phyloP scores from a whole-genome alignment of 768 basidiomycete species.

The Lactarius psammicola region DNA sequence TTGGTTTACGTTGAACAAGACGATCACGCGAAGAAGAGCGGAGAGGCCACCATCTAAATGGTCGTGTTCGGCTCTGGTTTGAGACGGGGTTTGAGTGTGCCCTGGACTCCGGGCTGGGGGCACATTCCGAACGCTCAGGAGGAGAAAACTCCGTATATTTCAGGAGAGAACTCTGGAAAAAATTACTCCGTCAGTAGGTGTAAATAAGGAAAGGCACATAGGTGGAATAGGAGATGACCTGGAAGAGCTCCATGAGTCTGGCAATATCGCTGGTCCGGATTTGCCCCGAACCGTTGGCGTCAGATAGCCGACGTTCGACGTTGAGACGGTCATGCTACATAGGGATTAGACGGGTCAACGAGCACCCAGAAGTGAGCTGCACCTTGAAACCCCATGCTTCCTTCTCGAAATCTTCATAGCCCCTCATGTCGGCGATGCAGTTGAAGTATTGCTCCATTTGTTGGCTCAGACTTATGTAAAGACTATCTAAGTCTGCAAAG shows the following conservation, averaged over 20 bases:
- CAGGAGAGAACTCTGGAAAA: slow-evolving; percentile 33
- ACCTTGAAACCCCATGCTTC: slow-evolving; percentile 83
- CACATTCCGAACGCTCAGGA: slow-evolving; percentile 4
- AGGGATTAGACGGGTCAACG: slow-evolving; percentile 16
- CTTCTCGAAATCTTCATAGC: slow-evolving; percentile 69
- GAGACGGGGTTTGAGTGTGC: slow-evolving; percentile 10
- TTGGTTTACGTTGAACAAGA: slow-evolving; percentile 8
- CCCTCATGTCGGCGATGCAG: slow-evolving; percentile 54
- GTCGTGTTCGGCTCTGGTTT: slow-evolving; percentile 18
- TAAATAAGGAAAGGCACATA: not conserved
- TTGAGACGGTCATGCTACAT: slow-evolving; percentile 70
- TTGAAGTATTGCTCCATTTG: slow-evolving; percentile 84
- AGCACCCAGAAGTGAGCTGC: slow-evolving; percentile 8
- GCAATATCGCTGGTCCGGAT: slow-evolving; percentile 79
- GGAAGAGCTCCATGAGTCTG: slow-evolving; percentile 81
- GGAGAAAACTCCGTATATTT: slow-evolving; percentile 36
- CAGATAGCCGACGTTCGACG: slow-evolving; percentile 60
- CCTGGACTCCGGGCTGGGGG: slow-evolving; percentile 9
- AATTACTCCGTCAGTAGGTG: slow-evolving; percentile 21
- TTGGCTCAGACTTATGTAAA: slow-evolving; percentile 72
- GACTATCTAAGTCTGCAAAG: slow-evolving; percentile 75
- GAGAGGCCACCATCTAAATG: slow-evolving; percentile 22
- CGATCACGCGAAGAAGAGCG: slow-evolving; percentile 22
- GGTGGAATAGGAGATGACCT: slow-evolving; percentile 41
- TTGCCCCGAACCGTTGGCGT: slow-evolving; percentile 43